These are phyloP conservation scores for Theileria annulata DNA, from an alignment of 169 alveolate species.

Conservation along the genomic window DNA sequence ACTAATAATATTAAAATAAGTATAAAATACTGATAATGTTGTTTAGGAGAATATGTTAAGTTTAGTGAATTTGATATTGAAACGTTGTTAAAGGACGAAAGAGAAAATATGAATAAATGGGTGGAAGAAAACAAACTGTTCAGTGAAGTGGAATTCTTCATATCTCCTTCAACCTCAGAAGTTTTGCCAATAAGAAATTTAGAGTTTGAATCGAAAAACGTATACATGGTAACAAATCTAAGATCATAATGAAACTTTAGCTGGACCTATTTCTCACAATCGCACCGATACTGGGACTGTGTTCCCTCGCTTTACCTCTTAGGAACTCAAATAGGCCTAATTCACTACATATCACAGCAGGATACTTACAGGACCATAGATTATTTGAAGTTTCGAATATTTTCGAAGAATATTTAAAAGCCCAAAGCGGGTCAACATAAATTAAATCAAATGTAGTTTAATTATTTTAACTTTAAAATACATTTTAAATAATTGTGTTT, in stretches of 20 bases:
- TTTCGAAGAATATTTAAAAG: conserved; percentile 13
- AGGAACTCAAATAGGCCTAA: conserved; percentile 7
- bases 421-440: background rate
- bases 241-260: conserved; percentile 12
- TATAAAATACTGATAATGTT: no score
- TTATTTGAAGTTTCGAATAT: conserved; percentile 27
- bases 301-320: conserved; percentile 54
- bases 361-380: conserved; percentile 22
- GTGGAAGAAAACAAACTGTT: conserved; percentile 27
- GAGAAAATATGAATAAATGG: conserved; percentile 23
- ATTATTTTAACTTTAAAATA: no score
- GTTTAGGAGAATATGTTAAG: conserved; percentile 10
- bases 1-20: background rate
- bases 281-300: conserved; percentile 54
- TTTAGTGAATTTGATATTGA: conserved; percentile 17
- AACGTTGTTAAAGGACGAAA: conserved; percentile 9
- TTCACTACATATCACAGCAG: conserved; percentile 44
- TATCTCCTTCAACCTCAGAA: conserved; percentile 36
- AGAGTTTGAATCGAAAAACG: background rate
- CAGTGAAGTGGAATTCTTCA: conserved; percentile 20
- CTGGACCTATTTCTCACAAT: conserved; percentile 37
- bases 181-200: conserved; percentile 17
- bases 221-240: conserved; percentile 3
- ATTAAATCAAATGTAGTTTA: no score
- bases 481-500: no score